A percentile compares a stretch with the other conserved stretches of the same genome.
These are phyloP conservation scores for Pichia cephalocereana DNA, from an alignment of 805 yeast genomes.

Conservation along the genomic window DNA sequence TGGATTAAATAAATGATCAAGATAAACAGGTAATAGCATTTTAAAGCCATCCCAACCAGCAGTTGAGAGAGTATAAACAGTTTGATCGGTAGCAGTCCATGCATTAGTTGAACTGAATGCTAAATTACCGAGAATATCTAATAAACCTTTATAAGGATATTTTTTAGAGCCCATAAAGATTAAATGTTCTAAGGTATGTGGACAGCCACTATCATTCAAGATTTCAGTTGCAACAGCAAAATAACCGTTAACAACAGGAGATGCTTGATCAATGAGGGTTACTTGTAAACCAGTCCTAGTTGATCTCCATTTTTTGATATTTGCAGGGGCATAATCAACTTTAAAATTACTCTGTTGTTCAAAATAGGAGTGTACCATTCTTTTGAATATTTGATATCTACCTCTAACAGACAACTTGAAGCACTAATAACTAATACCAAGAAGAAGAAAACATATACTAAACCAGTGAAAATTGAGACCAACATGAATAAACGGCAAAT, in stretches of 20 bases:
- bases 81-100: constrained; percentile 94
- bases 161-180: constrained; percentile 88
- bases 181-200: constrained; percentile 92
- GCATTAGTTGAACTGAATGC: constrained; percentile 88
- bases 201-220: constrained; percentile 78
- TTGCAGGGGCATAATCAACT: constrained; percentile 68
- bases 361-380: constrained; percentile 25
- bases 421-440: not conserved
- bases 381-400: not conserved
- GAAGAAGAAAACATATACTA: not conserved
- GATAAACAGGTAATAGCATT: constrained; percentile 72
- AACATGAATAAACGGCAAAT: not conserved
- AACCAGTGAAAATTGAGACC: no score
- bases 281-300: constrained; percentile 74
- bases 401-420: not conserved
- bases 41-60: constrained; percentile 97
- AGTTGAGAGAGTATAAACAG: constrained; percentile 81
- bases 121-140: constrained; percentile 79
- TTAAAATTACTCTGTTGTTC: constrained; percentile 42
- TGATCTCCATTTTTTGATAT: constrained; percentile 69
- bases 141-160: constrained; percentile 84
- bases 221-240: constrained; percentile 95
- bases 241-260: constrained; percentile 88
- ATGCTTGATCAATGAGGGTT: constrained; percentile 64
- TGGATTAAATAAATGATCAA: constrained; percentile 81